Evolutionary conservation across 1,139 yeast species (phyloP).

Genomic region (Ashbya aceris): DNA sequence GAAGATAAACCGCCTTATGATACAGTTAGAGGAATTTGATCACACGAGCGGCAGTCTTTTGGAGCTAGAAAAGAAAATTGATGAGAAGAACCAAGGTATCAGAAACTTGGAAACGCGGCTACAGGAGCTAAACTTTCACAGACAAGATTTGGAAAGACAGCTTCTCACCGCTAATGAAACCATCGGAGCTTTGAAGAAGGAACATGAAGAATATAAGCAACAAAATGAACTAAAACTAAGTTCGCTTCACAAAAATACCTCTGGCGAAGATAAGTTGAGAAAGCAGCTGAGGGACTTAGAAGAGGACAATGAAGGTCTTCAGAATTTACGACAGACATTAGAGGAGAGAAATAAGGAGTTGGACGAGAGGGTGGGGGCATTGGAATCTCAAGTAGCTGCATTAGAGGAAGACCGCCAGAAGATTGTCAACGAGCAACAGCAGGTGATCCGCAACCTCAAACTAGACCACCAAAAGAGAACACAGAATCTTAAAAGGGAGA

Average conservation of each 20-base stretch:
- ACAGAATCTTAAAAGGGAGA: slow-evolving; percentile 11
- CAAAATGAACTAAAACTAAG: background rate
- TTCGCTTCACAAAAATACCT: background rate
- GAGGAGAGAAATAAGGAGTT: slow-evolving; percentile 4
- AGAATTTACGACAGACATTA: background rate
- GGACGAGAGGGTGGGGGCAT: slow-evolving; percentile 4
- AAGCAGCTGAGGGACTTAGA: background rate
- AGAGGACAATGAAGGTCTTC: background rate
- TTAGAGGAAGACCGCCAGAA: slow-evolving; percentile 13
- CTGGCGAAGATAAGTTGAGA: background rate
- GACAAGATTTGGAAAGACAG: slow-evolving; percentile 11
- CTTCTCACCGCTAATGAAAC: slow-evolving; percentile 1
- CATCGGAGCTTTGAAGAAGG: slow-evolving; percentile 7
- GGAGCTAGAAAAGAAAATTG: slow-evolving; percentile 11
- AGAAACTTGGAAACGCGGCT: slow-evolving; percentile 7
- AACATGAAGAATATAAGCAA: slow-evolving; percentile 3
- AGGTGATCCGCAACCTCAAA: slow-evolving; percentile 8
- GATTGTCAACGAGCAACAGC: slow-evolving; percentile 12
- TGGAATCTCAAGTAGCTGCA: slow-evolving; percentile 12
- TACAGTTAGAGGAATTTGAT: slow-evolving; percentile 15
- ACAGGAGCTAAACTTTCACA: slow-evolving; percentile 5
- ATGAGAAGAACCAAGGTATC: slow-evolving; percentile 10
- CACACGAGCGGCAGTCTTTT: slow-evolving; percentile 14
- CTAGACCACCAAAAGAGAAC: slow-evolving; percentile 8
- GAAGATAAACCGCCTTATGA: slow-evolving; percentile 13